phyloP scores from a whole-genome alignment of 2,329 filamentous ascomycete species.

The Dichotomopilus funicola region DNA sequence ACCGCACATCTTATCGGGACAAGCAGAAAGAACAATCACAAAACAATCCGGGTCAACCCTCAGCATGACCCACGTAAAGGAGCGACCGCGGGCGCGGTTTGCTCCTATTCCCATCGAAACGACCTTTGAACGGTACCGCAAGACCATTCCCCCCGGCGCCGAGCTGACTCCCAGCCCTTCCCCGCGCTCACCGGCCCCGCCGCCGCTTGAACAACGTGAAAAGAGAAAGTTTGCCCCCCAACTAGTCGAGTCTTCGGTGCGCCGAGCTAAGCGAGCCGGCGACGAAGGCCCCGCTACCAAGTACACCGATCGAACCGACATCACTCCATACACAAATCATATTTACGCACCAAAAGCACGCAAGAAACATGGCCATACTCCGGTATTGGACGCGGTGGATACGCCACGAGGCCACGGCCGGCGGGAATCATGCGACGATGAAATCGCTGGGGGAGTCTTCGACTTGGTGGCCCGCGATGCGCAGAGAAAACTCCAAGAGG shows the following conservation, averaged over 20 bases:
- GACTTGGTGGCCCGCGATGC: slow-evolving; percentile 74
- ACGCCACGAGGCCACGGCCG: slow-evolving; percentile 40
- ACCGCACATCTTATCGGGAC: neutral
- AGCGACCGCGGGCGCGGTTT: slow-evolving; percentile 52
- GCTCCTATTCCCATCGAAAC: slow-evolving; percentile 67
- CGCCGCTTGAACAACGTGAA: slow-evolving; percentile 29
- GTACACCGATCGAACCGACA: slow-evolving; percentile 66
- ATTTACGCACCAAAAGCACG: slow-evolving; percentile 47
- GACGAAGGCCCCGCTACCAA: slow-evolving; percentile 57
- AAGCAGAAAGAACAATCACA: neutral
- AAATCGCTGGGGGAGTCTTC: slow-evolving; percentile 69
- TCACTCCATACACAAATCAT: slow-evolving; percentile 56
- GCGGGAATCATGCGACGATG: slow-evolving; percentile 68
- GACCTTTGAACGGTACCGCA: slow-evolving; percentile 54
- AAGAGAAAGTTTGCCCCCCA: slow-evolving; percentile 64
- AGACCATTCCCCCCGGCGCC: slow-evolving; percentile 31
- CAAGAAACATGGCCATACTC: slow-evolving; percentile 33
- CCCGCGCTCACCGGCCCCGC: slow-evolving; percentile 42
- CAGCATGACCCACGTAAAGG: slow-evolving; percentile 33
- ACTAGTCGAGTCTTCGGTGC: slow-evolving; percentile 67
- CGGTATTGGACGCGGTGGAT: slow-evolving; percentile 25
- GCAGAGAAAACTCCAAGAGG: slow-evolving; percentile 71
- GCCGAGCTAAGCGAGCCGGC: slow-evolving; percentile 60
- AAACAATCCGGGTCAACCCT: too few species aligned
- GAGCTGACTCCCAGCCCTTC: slow-evolving; percentile 54